These are phyloP conservation scores for Sechiopsis laciniata DNA, from an alignment of 306 rosid species.

Conservation along the genomic window DNA sequence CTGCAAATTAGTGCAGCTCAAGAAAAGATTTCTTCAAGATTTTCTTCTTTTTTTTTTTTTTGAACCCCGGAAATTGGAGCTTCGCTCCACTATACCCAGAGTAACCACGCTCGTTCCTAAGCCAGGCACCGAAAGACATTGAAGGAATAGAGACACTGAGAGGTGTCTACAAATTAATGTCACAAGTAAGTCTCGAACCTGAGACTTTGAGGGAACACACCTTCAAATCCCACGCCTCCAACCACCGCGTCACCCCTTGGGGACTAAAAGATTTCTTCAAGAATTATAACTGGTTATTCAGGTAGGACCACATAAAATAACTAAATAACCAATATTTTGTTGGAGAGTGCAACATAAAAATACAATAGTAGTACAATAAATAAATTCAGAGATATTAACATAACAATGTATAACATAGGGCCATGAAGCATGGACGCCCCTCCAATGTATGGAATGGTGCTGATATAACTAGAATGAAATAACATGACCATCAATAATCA, in stretches of 20 bases:
- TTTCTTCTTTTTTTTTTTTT: too few species aligned
- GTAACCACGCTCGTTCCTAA: too few species aligned
- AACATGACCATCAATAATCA: background rate
- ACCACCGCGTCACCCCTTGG: too few species aligned
- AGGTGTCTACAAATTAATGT: too few species aligned
- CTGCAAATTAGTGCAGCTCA: background rate
- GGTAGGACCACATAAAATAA: background rate
- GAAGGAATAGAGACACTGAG: too few species aligned
- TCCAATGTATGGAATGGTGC: background rate
- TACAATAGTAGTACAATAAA: background rate
- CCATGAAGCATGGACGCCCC: background rate
- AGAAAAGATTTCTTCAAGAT: constrained; percentile 1
- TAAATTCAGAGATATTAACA: background rate
- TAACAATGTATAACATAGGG: background rate
- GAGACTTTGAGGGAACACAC: too few species aligned
- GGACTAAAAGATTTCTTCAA: constrained; percentile 2
- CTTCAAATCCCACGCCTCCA: too few species aligned
- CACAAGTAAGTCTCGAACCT: too few species aligned
- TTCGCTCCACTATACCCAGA: too few species aligned
- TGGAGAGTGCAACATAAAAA: background rate
- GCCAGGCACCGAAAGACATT: too few species aligned
- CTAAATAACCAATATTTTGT: background rate
- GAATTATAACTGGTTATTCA: background rate
- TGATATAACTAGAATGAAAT: background rate
- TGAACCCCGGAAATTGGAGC: too few species aligned